Evolutionary conservation across 306 rosid species (phyloP), one percentile per base, ranked within the genome.

Genomic region (Prunus kanzakura): DNA sequence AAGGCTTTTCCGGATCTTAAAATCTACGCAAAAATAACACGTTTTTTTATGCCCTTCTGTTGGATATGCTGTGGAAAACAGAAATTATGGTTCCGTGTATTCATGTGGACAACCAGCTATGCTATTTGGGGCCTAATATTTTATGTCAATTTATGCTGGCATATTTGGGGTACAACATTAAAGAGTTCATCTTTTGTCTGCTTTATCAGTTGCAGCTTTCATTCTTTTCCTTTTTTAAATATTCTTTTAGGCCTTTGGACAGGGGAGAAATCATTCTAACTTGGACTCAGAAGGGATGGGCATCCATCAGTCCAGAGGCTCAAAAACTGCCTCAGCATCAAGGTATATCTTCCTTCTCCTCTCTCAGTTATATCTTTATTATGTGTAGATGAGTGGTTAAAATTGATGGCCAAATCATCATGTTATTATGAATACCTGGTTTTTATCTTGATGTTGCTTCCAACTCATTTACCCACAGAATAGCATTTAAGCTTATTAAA

Each of bases 211-310:
- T 46, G 57, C 15, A 10, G 11, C 16, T 58, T 61, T 70, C 55
- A 27, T 73, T 61, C 52, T n/a, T 75, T 52, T 45, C 35, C 47
- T 76, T 6, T 35, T 65, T 38, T 52, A 22, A 38, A 1, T 51
- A 61, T 80, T 86, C 72, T 77, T 81, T 71, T 67, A 90, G 97
- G 93, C 85, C 41, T 64, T 84, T 71, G 89, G 88, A 82, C 65
- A 80, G 15, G 80, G 80, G 41, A 82, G 83, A 75, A 78, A 72
- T 82, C 82, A 78, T 76, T 63, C 70, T n/a, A 79, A 76, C 73
- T 61, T 84, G 25, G 95, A 89, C 61, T 82, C 84, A 4, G 95
- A 89, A 67, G 73, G 73, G 67, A 69, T 74, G 67, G 79, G 82
- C 25, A 86, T 20, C 63, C 80, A 73, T 83, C 84, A 84, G 32